Evolutionary conservation across 495 filamentous ascomycete genomes (phyloP), one percentile per base, ranked within the genome.

Genomic region (Neurospora africana): DNA sequence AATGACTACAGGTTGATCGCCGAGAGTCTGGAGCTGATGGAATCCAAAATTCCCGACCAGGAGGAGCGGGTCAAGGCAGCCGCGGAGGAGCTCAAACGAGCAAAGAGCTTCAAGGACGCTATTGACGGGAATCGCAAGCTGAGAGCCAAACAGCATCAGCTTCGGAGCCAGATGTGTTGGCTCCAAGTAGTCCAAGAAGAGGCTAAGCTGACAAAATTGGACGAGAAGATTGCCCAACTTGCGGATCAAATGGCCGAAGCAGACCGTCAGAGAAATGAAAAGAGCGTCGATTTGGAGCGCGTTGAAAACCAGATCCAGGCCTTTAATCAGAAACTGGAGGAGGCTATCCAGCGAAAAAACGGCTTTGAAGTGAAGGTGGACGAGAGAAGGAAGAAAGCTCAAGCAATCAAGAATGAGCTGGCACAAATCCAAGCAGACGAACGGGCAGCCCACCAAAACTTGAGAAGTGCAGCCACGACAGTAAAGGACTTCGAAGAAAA

Each of bases 1-100:
- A 89, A 93, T 73, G 96, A 98, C 76, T 99, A 99, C 79, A 85
- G 88, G 61, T 80, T 96, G 43, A 88, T 98, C 23, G 89, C 83
- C 58, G 82, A 85, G 36, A 83, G 78, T 21, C 72, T 86, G 27
- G 85, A 87, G 33, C 76, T 83, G 19, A 83, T 84, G 65, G 81
- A 87, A 69, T 76, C 76, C 67, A 82, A 81, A 68, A 75, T 89
- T 17, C 78, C 79, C 21, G 81, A 83, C 37, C 82, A 81, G 37
- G 76, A 91, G 33, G 92, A 97, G 70, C 87, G 86, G 11, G 88
- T 91, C n/a, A 86, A 91, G 65, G 84, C 83, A 68, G 81, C 86
- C 11, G 80, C 83, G 69, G 74, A 76, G 35, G 76, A 77, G 4
- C 76, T 81, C 30, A 81, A 83, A 8, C 77, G 83, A 58, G 80